Evolutionary conservation across 1,284 basidiomycete genomes (phyloP).

Genomic region (Malassezia arunalokei): DNA sequence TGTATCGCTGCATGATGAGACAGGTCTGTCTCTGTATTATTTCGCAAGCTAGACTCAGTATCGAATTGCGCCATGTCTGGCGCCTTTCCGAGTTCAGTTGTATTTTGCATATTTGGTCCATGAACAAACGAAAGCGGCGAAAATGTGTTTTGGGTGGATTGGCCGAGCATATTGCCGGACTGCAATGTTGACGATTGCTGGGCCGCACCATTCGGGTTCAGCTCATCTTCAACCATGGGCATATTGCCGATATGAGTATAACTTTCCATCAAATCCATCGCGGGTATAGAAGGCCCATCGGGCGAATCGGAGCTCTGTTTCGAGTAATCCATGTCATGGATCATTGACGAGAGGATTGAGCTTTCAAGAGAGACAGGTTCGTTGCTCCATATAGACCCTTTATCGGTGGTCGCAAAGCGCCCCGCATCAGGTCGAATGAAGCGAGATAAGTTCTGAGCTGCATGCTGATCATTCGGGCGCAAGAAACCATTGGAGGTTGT

Average conservation of each 20-base stretch:
- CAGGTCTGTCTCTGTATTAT: neutral
- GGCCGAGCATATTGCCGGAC: neutral
- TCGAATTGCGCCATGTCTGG: neutral
- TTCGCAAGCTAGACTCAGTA: neutral
- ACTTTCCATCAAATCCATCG: conserved; percentile 28
- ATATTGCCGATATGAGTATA: conserved; percentile 11
- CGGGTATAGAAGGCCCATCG: conserved; percentile 23
- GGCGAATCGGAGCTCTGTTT: conserved; percentile 27
- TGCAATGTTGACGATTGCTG: neutral
- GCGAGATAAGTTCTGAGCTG: neutral
- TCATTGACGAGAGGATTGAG: conserved; percentile 77
- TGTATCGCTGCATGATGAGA: neutral
- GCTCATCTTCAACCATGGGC: neutral
- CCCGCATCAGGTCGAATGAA: neutral
- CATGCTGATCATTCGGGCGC: too few relatives aligned
- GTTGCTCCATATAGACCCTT: neutral
- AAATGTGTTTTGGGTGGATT: neutral
- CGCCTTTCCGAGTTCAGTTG: neutral
- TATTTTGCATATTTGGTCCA: neutral
- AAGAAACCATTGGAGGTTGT: too few relatives aligned
- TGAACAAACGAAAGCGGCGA: neutral
- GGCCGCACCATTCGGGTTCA: neutral
- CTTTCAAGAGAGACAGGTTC: conserved; percentile 72
- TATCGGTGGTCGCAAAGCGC: neutral
- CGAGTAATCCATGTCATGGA: conserved; percentile 47